Conservation (phyloP, 2,329 filamentous ascomycete species). For the Phyllosticta capitalensis region DNA sequence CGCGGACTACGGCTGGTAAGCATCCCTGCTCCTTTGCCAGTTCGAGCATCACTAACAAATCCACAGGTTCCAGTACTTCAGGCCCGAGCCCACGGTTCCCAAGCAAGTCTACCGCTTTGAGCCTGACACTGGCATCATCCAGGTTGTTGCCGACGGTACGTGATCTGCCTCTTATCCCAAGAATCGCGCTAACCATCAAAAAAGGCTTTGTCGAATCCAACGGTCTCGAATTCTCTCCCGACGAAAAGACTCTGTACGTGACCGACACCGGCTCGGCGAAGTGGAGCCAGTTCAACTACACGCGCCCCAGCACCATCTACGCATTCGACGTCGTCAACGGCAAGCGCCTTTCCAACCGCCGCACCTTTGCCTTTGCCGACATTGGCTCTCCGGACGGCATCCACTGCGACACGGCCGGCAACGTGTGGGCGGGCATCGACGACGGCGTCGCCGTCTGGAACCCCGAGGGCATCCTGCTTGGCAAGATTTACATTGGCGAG, state of each 20-base stretch:
- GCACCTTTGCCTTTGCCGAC: conserved; percentile 47
- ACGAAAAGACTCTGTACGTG: conserved; percentile 37
- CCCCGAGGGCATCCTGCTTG: conserved; percentile 39
- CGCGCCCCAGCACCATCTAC: conserved; percentile 34
- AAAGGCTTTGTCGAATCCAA: conserved; percentile 32
- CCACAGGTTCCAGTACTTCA: conserved; percentile 19
- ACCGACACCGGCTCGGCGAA: conserved; percentile 29
- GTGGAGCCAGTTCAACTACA: conserved; percentile 23
- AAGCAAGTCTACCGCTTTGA: conserved; percentile 35
- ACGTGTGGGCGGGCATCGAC: conserved; percentile 47
- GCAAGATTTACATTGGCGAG: conserved; percentile 47
- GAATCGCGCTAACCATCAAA: no score
- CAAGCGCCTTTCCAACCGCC: conserved; percentile 26
- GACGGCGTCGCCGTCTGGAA: conserved; percentile 49
- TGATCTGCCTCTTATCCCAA: no score
- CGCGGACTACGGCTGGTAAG: conserved; percentile 21
- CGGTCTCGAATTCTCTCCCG: conserved; percentile 36
- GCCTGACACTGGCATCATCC: conserved; percentile 31
- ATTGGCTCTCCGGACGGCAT: conserved; percentile 51
- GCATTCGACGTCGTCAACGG: conserved; percentile 33
- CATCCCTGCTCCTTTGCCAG: conserved; percentile 46
- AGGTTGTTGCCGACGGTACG: conserved; percentile 30
- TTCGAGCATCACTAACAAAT: conserved; percentile 48
- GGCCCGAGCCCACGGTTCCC: conserved; percentile 22
- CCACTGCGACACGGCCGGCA: conserved; percentile 44